These are phyloP conservation scores for Sphaerulina populicola DNA, from an alignment of 2,329 filamentous ascomycete genomes.

Conservation along the genomic window DNA sequence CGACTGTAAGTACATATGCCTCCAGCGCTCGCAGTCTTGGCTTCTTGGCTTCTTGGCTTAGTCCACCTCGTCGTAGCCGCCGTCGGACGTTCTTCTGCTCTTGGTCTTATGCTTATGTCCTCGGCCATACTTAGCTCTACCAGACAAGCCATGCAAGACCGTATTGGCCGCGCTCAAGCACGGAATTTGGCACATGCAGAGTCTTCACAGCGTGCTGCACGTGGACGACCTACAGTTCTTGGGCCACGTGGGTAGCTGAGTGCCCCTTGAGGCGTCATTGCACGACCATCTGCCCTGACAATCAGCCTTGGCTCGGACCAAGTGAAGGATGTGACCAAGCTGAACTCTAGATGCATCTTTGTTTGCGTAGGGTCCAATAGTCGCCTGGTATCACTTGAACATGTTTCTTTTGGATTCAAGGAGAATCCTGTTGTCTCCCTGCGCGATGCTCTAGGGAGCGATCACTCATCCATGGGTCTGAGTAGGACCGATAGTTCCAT, in stretches of 20 bases:
- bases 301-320: neutral
- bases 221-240: neutral
- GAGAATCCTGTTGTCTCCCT: no score
- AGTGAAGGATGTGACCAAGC: neutral
- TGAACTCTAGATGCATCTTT: neutral
- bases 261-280: neutral
- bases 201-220: neutral
- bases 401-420: no score
- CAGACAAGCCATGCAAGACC: neutral
- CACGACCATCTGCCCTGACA: neutral
- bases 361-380: neutral
- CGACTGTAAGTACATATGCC: neutral
- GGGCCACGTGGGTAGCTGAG: slow-evolving; percentile 3
- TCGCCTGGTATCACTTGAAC: neutral
- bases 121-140: slow-evolving; percentile 5
- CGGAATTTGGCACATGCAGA: neutral
- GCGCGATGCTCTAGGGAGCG: no score
- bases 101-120: slow-evolving; percentile 5
- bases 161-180: neutral
- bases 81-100: slow-evolving; percentile 2
- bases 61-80: neutral
- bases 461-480: no score
- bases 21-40: neutral
- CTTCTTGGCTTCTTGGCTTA: neutral
- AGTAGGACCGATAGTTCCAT: no score